phyloP scores from a whole-genome alignment of 495 filamentous ascomycete genomes.

The Neurospora sp. region DNA sequence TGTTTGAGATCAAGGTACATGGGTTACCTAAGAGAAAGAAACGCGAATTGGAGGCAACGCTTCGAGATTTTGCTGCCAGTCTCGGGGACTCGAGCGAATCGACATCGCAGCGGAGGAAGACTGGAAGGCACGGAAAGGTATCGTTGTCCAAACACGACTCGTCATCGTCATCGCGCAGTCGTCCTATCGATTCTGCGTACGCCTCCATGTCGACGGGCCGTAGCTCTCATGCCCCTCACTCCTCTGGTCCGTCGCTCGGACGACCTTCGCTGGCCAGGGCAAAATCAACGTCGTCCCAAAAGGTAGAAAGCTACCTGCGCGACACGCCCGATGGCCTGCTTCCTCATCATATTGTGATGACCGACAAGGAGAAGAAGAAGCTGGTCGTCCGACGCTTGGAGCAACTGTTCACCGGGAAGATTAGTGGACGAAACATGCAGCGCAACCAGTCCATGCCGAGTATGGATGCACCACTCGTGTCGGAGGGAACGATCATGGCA shows the following conservation, averaged over 20 bases:
- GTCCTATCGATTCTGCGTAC: conserved; percentile 61
- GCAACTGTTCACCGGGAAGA: conserved; percentile 68
- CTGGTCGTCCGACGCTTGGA: conserved; percentile 60
- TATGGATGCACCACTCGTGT: conserved; percentile 2
- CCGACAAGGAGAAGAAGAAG: conserved; percentile 60
- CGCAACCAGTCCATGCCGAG: conserved; percentile 11
- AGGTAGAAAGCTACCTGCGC: conserved; percentile 47
- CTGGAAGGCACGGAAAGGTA: conserved; percentile 20
- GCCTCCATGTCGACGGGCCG: conserved; percentile 55
- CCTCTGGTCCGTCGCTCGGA: conserved; percentile 20
- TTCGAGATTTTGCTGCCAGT: conserved; percentile 53
- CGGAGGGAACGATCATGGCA: conserved; percentile 2
- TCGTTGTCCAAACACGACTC: conserved; percentile 33
- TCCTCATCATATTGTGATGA: conserved; percentile 42
- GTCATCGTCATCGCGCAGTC: conserved; percentile 43
- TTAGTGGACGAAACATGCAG: conserved; percentile 21
- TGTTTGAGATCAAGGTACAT: conserved; percentile 70
- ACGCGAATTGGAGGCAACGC: conserved; percentile 58
- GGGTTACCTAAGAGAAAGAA: conserved; percentile 55
- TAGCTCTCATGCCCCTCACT: conserved; percentile 21
- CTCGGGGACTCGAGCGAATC: conserved; percentile 36
- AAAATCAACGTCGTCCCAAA: conserved; percentile 32
- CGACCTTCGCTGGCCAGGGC: conserved; percentile 9
- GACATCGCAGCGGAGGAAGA: conserved; percentile 22
- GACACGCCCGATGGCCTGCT: conserved; percentile 52